phyloP scores from a whole-genome alignment of 768 basidiomycete genomes.

The Mycena venus region DNA sequence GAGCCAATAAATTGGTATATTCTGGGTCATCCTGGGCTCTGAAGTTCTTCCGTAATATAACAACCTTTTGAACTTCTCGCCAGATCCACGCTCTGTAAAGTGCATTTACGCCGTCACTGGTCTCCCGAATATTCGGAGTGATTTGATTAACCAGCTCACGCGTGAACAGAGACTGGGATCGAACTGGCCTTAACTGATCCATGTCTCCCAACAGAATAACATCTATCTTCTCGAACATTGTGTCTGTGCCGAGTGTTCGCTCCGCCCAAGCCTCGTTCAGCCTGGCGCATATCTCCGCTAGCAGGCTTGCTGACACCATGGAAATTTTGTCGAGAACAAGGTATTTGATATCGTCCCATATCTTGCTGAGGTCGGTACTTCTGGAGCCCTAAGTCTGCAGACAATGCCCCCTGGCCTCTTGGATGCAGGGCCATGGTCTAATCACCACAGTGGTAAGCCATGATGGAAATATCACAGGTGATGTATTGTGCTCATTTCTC shows the following conservation, averaged over 20 bases:
- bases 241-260: not conserved
- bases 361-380: no score
- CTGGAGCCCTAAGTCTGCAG: no score
- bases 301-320: no score
- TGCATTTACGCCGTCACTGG: not conserved
- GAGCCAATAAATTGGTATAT: not conserved
- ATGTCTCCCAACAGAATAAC: not conserved
- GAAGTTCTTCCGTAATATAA: not conserved
- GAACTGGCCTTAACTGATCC: not conserved
- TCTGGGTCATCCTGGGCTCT: not conserved
- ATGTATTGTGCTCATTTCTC: no score
- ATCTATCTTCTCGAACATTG: not conserved
- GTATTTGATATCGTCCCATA: no score
- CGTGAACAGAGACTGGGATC: not conserved
- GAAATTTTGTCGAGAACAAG: no score
- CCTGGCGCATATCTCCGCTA: no score
- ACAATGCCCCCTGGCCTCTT: no score
- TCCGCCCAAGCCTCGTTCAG: no score
- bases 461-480: no score
- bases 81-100: not conserved
- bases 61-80: not conserved
- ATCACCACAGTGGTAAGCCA: no score
- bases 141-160: not conserved
- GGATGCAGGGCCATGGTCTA: no score
- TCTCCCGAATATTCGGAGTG: not conserved